Evolutionary conservation across 352 stramenopile genomes (phyloP).

Genomic region (Globisporangium mamillatum): DNA sequence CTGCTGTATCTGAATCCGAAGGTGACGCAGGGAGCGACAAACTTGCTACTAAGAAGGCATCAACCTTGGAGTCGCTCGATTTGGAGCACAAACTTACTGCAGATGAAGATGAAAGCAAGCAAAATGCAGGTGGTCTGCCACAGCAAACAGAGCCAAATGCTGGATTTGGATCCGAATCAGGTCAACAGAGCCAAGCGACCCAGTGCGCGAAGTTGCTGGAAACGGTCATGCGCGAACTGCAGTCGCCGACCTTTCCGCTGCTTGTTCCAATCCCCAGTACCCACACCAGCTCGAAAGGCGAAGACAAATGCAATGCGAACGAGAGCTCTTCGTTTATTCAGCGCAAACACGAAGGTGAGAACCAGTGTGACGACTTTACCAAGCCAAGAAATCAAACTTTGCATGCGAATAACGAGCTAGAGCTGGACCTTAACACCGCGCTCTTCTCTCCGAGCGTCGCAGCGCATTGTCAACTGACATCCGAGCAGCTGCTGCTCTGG

Average conservation of each 20-base stretch:
- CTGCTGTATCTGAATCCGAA: background rate
- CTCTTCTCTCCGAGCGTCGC: conserved; percentile 30
- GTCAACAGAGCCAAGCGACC: conserved; percentile 22
- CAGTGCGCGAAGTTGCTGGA: conserved; percentile 59
- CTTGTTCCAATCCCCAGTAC: conserved; percentile 28
- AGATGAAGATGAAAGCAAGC: conserved; percentile 17
- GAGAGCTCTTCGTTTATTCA: too few species aligned
- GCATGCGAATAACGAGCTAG: conserved; percentile 6
- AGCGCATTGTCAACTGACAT: conserved; percentile 15
- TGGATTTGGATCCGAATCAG: background rate
- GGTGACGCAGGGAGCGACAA: background rate
- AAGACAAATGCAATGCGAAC: background rate
- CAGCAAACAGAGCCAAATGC: conserved; percentile 17
- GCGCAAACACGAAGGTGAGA: background rate
- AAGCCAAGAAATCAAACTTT: background rate
- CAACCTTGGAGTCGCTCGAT: background rate
- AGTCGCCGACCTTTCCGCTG: conserved; percentile 58
- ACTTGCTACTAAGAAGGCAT: background rate
- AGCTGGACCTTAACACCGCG: conserved; percentile 50
- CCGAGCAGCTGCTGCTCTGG: conserved; percentile 39
- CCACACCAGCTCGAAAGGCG: background rate
- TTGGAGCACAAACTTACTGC: background rate
- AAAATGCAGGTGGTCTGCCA: conserved; percentile 10
- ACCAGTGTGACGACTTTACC: background rate
- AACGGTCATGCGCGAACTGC: conserved; percentile 40